Conservation (phyloP, 176 grass and related monocot species). For the Phoenix dactylifera region DNA sequence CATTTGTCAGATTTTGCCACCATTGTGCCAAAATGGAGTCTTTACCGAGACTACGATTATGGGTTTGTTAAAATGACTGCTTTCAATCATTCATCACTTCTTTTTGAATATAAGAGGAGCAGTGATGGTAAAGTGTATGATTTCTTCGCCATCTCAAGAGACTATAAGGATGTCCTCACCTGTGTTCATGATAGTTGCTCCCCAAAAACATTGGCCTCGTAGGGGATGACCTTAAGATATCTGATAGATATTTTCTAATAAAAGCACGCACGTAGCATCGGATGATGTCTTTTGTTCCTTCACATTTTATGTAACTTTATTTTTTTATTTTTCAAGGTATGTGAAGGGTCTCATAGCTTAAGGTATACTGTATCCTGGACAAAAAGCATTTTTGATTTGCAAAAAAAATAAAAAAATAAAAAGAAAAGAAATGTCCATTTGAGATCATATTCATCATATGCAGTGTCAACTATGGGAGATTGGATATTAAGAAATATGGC, state of each 20-base stretch:
- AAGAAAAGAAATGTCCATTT: too few species aligned
- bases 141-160: constrained; percentile 56
- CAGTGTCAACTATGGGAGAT: too few species aligned
- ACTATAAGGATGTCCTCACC: constrained; percentile 60
- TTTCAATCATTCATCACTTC: constrained; percentile 54
- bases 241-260: neutral
- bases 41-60: constrained; percentile 58
- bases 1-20: constrained; percentile 47
- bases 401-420: too few species aligned
- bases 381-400: too few species aligned
- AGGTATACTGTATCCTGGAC: too few species aligned
- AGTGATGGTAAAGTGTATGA: constrained; percentile 57
- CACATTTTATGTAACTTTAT: too few species aligned
- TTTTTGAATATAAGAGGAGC: constrained; percentile 65
- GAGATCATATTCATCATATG: too few species aligned
- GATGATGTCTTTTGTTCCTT: too few species aligned
- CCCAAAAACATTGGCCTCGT: constrained; percentile 57
- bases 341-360: too few species aligned
- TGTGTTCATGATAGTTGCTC: constrained; percentile 76
- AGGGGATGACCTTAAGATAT: neutral
- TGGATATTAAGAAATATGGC: too few species aligned
- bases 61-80: constrained; percentile 82
- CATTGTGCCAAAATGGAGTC: constrained; percentile 47
- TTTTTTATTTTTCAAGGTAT: too few species aligned
- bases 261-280: too few species aligned